These are phyloP conservation scores for Raphidocelis subcapitata DNA, from an alignment of 139 green algal genomes.

Conservation along the genomic window DNA sequence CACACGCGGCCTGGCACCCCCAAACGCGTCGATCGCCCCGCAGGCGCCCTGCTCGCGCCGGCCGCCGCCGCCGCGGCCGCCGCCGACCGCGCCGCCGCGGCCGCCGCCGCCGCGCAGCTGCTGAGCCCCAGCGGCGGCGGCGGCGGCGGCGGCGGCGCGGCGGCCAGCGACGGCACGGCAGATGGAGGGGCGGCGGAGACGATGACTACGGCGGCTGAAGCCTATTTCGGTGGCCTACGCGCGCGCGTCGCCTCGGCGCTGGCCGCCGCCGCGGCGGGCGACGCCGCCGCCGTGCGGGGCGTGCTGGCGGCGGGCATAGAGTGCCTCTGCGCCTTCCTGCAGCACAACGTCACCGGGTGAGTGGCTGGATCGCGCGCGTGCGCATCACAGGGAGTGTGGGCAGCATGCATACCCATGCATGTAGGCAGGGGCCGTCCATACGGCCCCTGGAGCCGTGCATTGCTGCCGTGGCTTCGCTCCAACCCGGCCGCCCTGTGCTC, in stretches of 20 bases:
- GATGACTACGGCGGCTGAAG: neutral
- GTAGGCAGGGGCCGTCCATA: neutral
- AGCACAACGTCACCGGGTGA: constrained; percentile 73
- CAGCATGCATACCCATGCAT: neutral
- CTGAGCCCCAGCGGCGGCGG: neutral
- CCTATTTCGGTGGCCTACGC: constrained; percentile 20
- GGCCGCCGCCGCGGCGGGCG: constrained; percentile 5
- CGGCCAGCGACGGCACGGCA: neutral
- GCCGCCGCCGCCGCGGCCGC: neutral
- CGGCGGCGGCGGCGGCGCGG: neutral
- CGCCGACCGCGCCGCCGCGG: neutral
- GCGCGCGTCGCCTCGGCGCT: constrained; percentile 3
- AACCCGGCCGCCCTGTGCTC: neutral
- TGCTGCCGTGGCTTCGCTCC: neutral
- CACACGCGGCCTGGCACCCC: too few relatives aligned
- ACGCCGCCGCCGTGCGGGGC: neutral
- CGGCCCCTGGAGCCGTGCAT: neutral
- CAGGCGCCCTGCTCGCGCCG: neutral
- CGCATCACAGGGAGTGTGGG: neutral
- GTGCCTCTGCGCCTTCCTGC: constrained; percentile 58
- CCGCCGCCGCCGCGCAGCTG: neutral
- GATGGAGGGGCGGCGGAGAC: neutral
- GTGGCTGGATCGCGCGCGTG: too few relatives aligned
- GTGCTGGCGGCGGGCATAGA: constrained; percentile 34
- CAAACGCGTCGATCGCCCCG: too few relatives aligned